Evolutionary conservation across 2,329 filamentous ascomycete genomes (phyloP).

Genomic region (Amauroascus niger): DNA sequence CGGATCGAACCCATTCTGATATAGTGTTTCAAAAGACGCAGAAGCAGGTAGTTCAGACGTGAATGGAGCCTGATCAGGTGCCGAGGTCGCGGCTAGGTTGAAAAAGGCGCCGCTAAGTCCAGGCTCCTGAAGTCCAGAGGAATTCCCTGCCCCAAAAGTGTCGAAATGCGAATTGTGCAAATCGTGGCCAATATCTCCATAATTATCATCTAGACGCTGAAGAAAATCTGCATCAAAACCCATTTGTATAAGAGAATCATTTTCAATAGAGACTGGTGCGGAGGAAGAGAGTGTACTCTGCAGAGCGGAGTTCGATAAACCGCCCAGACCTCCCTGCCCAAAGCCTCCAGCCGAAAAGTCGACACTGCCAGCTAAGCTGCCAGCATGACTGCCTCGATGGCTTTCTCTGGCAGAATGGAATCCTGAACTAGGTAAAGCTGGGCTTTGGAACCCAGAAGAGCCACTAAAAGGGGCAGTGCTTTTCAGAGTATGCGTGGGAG

Average conservation of each 20-base stretch:
- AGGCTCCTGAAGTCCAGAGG: not conserved
- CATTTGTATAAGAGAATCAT: slow-evolving; percentile 31
- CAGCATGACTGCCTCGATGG: slow-evolving; percentile 23
- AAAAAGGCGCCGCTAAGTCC: not conserved
- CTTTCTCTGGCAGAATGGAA: slow-evolving; percentile 31
- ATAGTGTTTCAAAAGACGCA: not conserved
- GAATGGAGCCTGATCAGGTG: not conserved
- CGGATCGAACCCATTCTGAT: slow-evolving; percentile 6
- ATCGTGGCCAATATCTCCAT: slow-evolving; percentile 28
- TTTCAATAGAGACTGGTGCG: slow-evolving; percentile 23
- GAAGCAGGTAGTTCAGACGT: not conserved
- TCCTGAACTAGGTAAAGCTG: slow-evolving; percentile 22
- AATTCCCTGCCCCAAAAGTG: slow-evolving; percentile 8
- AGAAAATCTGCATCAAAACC: slow-evolving; percentile 33
- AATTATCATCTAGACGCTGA: slow-evolving; percentile 29
- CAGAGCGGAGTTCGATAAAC: slow-evolving; percentile 12
- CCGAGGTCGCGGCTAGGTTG: not conserved
- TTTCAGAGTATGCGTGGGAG: slow-evolving; percentile 28
- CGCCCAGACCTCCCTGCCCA: not conserved
- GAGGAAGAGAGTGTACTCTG: slow-evolving; percentile 23
- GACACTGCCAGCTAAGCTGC: slow-evolving; percentile 26
- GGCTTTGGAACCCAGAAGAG: slow-evolving; percentile 23
- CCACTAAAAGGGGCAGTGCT: slow-evolving; percentile 18
- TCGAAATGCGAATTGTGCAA: slow-evolving; percentile 25
- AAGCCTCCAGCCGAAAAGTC: slow-evolving; percentile 20